Conservation (phyloP, 305 asterid species). For the Stenogyne calaminthoides region DNA sequence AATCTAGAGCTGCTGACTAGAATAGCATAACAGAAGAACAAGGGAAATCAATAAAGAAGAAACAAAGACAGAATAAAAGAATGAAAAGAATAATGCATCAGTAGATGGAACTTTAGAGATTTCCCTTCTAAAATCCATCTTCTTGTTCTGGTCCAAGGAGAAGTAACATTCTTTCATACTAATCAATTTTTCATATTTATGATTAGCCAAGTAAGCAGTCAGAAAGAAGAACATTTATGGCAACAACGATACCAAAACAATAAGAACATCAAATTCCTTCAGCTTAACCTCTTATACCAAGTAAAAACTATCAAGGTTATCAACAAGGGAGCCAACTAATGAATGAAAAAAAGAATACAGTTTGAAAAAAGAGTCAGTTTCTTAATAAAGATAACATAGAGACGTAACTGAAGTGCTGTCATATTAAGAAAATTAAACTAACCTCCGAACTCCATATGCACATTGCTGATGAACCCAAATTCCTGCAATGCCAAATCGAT, state of each 20-base stretch:
- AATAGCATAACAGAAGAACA: background rate
- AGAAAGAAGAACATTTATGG: background rate
- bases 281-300: constrained; percentile 10
- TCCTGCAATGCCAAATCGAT: constrained; percentile 94
- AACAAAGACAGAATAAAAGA: background rate
- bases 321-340: constrained; percentile 6
- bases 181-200: background rate
- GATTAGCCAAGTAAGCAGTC: constrained; percentile 2
- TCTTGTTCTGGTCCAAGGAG: background rate
- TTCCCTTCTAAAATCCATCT: constrained; percentile 4
- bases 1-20: background rate
- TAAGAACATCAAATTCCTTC: background rate
- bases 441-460: constrained; percentile 99
- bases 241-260: background rate
- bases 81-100: background rate
- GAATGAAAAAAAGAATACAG: constrained; percentile 21
- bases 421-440: constrained; percentile 28
- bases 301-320: background rate
- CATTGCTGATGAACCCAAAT: constrained; percentile 99
- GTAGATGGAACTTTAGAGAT: background rate
- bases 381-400: constrained; percentile 20
- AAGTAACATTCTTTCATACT: background rate
- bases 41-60: background rate
- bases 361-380: constrained; percentile 12
- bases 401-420: constrained; percentile 18